Conservation (phyloP, 2,329 filamentous ascomycete genomes). For the Purpureocillium takamizusanense region DNA sequence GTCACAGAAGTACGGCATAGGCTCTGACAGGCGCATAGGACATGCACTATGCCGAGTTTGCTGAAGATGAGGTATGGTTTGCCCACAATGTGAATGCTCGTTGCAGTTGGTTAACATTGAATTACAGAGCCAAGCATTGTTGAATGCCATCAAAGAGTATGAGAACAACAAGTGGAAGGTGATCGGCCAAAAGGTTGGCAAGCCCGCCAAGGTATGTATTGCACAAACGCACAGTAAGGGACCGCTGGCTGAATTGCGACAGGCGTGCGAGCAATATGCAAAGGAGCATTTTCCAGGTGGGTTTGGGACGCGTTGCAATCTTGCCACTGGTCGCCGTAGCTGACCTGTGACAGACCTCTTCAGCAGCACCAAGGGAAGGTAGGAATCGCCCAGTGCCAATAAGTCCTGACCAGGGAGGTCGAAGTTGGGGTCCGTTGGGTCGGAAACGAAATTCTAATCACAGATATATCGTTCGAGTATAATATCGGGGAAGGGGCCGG, state of each 20-base stretch:
- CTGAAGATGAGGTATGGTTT: slow-evolving; percentile 77
- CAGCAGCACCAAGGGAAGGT: slow-evolving; percentile 27
- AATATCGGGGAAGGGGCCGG: too few relatives aligned
- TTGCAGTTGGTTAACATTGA: slow-evolving; percentile 10
- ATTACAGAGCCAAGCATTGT: slow-evolving; percentile 62
- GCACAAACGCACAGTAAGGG: too few relatives aligned
- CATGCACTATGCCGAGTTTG: slow-evolving; percentile 99
- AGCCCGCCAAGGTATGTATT: slow-evolving; percentile 68
- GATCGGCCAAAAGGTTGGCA: slow-evolving; percentile 93
- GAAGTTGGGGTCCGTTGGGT: too few relatives aligned
- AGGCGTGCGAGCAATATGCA: slow-evolving; percentile 68
- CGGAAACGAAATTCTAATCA: too few relatives aligned
- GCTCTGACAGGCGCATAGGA: slow-evolving; percentile 46
- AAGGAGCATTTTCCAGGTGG: slow-evolving; percentile 79
- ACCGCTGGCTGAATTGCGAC: slow-evolving; percentile 5
- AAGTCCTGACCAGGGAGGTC: too few relatives aligned
- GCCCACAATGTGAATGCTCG: slow-evolving; percentile 6
- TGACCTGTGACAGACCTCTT: slow-evolving; percentile 22
- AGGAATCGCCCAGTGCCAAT: too few relatives aligned
- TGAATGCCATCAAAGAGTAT: slow-evolving; percentile 96
- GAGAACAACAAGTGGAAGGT: slow-evolving; percentile 98
- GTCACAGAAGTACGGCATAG: neutral
- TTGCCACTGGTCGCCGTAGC: neutral
- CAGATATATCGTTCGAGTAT: too few relatives aligned
- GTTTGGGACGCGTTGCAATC: slow-evolving; percentile 5